Conservation (phyloP, 2,329 filamentous ascomycete genomes). For the Trichoderma asperellum region DNA sequence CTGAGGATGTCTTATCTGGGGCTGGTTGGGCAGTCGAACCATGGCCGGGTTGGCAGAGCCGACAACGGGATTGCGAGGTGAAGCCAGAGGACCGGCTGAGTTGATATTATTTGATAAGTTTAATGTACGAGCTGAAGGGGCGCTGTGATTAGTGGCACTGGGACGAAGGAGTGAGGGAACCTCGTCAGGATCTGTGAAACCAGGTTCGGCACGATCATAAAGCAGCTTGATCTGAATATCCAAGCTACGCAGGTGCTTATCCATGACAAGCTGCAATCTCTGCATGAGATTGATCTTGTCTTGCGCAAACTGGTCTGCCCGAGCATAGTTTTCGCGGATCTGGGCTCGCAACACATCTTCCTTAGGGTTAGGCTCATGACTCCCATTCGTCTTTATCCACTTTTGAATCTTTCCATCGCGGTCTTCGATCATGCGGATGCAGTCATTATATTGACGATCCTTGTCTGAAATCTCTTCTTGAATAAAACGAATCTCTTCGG, state of each 20-base stretch:
- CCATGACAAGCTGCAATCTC: conserved; percentile 63
- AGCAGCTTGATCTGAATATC: conserved; percentile 66
- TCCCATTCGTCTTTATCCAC: conserved; percentile 77
- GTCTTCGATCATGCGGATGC: conserved; percentile 69
- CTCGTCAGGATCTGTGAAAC: conserved; percentile 65
- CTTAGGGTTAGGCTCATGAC: conserved; percentile 73
- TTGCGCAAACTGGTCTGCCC: conserved; percentile 70
- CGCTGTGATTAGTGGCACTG: conserved; percentile 56
- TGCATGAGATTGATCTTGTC: conserved; percentile 74
- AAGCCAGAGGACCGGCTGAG: conserved; percentile 35
- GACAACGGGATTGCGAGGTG: conserved; percentile 36
- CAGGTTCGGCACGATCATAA: conserved; percentile 63
- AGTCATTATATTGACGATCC: conserved; percentile 71
- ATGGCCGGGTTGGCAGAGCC: conserved; percentile 48
- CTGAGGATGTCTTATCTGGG: conserved; percentile 55
- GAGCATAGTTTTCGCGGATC: conserved; percentile 69
- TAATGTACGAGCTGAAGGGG: conserved; percentile 47
- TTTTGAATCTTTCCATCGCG: conserved; percentile 78
- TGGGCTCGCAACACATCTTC: conserved; percentile 69
- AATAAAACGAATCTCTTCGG: conserved; percentile 80
- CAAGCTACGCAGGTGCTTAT: conserved; percentile 65
- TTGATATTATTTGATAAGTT: conserved; percentile 47
- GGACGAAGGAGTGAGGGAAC: conserved; percentile 65
- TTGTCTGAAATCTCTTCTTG: conserved; percentile 84
- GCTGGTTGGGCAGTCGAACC: conserved; percentile 48